phyloP scores from a whole-genome alignment of 2,329 filamentous ascomycete genomes.

The Ustilaginoidea virens region DNA sequence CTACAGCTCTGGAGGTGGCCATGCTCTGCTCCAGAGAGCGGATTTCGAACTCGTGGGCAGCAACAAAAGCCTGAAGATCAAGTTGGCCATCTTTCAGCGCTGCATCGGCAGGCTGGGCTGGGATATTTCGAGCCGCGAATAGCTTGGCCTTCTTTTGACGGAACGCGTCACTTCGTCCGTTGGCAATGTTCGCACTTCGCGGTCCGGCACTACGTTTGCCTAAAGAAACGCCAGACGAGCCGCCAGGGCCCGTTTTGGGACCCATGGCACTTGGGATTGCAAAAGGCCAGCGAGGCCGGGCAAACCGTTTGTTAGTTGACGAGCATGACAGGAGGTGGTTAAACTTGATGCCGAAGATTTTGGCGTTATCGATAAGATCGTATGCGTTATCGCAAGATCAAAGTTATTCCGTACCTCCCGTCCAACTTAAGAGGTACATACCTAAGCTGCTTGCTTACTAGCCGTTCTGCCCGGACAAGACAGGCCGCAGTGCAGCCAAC shows the following conservation, averaged over 20 bases:
- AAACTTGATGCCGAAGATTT: too few relatives aligned
- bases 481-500: too few relatives aligned
- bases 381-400: too few relatives aligned
- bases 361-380: too few relatives aligned
- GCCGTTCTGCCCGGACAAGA: too few relatives aligned
- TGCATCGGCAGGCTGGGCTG: conserved; percentile 32
- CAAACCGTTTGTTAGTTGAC: too few relatives aligned
- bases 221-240: conserved; percentile 11
- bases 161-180: conserved; percentile 10
- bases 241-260: conserved; percentile 10
- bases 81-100: conserved; percentile 59
- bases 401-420: too few relatives aligned
- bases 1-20: conserved; percentile 48
- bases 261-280: too few relatives aligned
- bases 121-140: conserved; percentile 31
- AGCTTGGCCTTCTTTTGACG: conserved; percentile 30
- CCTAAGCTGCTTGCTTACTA: too few relatives aligned
- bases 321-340: too few relatives aligned
- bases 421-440: too few relatives aligned
- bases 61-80: conserved; percentile 71
- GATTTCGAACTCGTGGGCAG: conserved; percentile 80
- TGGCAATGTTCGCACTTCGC: conserved; percentile 6
- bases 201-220: conserved; percentile 13
- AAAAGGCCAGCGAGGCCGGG: too few relatives aligned
- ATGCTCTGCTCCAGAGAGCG: conserved; percentile 71